Evolutionary conservation across 2,329 filamentous ascomycete genomes (phyloP).

Genomic region (Fonsecaea nubica): DNA sequence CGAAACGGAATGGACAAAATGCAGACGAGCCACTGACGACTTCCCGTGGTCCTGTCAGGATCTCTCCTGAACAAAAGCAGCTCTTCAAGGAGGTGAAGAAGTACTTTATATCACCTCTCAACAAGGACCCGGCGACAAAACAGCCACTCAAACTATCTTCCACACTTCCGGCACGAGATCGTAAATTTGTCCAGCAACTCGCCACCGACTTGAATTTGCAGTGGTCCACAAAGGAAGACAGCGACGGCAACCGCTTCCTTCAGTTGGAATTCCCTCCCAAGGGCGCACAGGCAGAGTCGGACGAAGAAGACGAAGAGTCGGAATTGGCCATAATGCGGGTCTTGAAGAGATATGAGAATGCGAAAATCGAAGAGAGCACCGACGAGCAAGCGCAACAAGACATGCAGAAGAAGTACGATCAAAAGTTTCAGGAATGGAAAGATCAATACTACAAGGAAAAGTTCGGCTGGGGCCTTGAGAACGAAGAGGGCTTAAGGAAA

Average conservation of each 20-base stretch:
- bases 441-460: constrained; percentile 90
- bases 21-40: constrained; percentile 64
- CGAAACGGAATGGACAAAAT: constrained; percentile 77
- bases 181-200: constrained; percentile 90
- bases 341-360: constrained; percentile 88
- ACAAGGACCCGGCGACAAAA: constrained; percentile 53
- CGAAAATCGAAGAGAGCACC: constrained; percentile 79
- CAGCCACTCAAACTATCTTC: constrained; percentile 74
- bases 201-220: constrained; percentile 71
- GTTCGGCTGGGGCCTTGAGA: constrained; percentile 84
- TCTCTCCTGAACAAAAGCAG: constrained; percentile 80
- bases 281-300: constrained; percentile 67
- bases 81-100: constrained; percentile 82
- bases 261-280: constrained; percentile 64
- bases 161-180: constrained; percentile 78
- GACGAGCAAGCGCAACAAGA: constrained; percentile 78
- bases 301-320: constrained; percentile 83
- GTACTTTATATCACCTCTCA: constrained; percentile 74
- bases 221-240: constrained; percentile 69
- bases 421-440: constrained; percentile 93
- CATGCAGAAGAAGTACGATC: constrained; percentile 83
- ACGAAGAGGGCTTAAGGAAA: constrained; percentile 78
- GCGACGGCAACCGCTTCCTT: constrained; percentile 70
- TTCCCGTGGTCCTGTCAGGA: constrained; percentile 59
- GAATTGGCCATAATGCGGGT: constrained; percentile 82